Base-by-base conservation (phyloP, 805 yeast species). In the Blastobotrys muscicola region DNA sequence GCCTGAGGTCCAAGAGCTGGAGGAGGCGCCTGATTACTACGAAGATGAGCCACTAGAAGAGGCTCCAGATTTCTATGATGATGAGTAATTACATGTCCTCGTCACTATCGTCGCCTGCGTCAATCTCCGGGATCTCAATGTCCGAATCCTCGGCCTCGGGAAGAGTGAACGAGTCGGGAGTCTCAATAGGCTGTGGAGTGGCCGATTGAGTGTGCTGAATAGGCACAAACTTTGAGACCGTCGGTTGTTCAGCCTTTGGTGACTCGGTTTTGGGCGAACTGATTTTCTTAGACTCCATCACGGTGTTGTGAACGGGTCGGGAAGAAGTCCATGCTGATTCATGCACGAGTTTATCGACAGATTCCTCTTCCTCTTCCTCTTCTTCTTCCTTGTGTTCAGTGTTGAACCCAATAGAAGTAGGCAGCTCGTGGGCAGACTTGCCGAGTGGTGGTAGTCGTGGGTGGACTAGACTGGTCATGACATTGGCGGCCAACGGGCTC, bases 361-460 rank as follows among this genome's bases (percentile, higher is more conserved):
- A 41, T 12, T 29, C 30, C 8, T 9, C 41, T 13, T 8, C 32
- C 6, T 31, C 13, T 31, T 31, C 41, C 10, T 30, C 26, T 12
- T 31, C 41, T 13, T 38, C 38, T 10, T 39, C 32, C 12, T 33
- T 32, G 32, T 43, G 43, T 23, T 33, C 38, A 3, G 13, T 9
- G 6, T 36, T 31, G 32, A 36, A 12, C 15, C 43, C 6, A 30
- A 29, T 11, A 26, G 42, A 33, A 20, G 33, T 30, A 29, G 40
- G 34, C 16, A 34, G 10, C 11, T 14, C 10, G 12, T 37, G 29
- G 13, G 52, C 51, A 8, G 51, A 29, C 4, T 26, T 35, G 8
- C 54, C 43, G 13, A 46, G 39, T n/a, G 58, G 57, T 2, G 95
- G 95, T 52, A 85, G 74, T 54, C 92, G 69, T 35, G 95, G 94